phyloP scores from a whole-genome alignment of 208 protist genomes.

The Naegleria gruberi region DNA sequence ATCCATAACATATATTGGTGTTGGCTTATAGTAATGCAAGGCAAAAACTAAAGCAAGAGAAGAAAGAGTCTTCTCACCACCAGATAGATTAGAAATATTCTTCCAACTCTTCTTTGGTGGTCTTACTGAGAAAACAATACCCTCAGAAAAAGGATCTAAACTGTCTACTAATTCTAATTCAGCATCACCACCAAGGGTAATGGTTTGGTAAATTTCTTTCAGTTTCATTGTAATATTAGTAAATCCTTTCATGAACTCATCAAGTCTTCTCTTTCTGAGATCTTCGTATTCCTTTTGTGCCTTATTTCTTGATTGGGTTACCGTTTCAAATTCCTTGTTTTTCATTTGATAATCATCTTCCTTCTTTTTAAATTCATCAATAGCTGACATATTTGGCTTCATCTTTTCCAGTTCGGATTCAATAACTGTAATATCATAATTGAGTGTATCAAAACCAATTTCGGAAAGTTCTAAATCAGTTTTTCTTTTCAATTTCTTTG shows the following conservation, averaged over 20 bases:
- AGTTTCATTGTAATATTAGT: conserved; percentile 89
- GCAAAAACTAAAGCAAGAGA: conserved; percentile 99
- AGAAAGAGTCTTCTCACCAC: conserved; percentile 99
- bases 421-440: conserved; percentile 66
- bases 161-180: conserved; percentile 99
- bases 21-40: conserved; percentile 99
- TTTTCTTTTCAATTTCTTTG: neutral
- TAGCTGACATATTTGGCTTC: conserved; percentile 78
- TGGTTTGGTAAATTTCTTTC: conserved; percentile 98
- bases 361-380: conserved; percentile 86
- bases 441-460: conserved; percentile 41
- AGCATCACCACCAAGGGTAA: conserved; percentile 98
- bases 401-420: conserved; percentile 62
- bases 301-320: conserved; percentile 58
- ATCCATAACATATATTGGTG: conserved; percentile 99
- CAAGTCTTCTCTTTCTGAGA: conserved; percentile 59
- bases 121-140: conserved; percentile 93
- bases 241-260: conserved; percentile 97
- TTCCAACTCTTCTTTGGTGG: conserved; percentile 99
- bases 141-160: conserved; percentile 95
- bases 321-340: conserved; percentile 50
- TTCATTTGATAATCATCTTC: conserved; percentile 61
- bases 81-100: conserved; percentile 98
- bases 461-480: neutral
- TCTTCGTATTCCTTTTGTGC: conserved; percentile 54